Evolutionary conservation across 768 basidiomycete species (phyloP), one percentile per base, ranked within the genome.

Genomic region (Macrocybe gigantea): DNA sequence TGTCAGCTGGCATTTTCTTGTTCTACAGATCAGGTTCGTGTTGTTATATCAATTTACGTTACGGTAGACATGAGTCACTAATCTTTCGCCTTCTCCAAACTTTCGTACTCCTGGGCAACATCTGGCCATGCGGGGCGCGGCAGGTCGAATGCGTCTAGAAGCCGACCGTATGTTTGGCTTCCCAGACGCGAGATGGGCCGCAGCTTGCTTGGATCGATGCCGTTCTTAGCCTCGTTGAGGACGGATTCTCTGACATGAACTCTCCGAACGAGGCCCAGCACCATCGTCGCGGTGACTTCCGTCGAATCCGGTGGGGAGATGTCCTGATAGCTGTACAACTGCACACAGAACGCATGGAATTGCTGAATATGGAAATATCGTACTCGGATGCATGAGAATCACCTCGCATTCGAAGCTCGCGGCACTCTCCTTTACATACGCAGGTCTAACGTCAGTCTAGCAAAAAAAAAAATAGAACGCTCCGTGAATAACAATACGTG

Each of bases 341-440:
- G 45, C 38, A 51, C 51, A 43, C 45, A 31, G 22, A 22, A 22
- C 22, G 4, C 22, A 22, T 22, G 22, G 22, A 22, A 43, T 45
- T 56, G 32, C 36, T 34, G 13, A 53, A 43, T 45, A 44, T 35
- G 41, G 46, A 35, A 44, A 39, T 2, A 12, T 9, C 15, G 31
- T 41, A 47, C n/a, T 47, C 38, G 37, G 41, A 22, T 33, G 49
- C 35, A 54, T 37, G 53, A 22, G 22, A 22, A 22, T 36, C 57
- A 79, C 79, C 69, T 77, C 72, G 66, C 83, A 83, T 66, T 83
- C 83, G 54, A 84, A 65, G 46, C 73, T 72, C 32, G 82, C 69
- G 10, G 77, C 72, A 58, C 80, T 81, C 60, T 83, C 80, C 53
- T 65, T 66, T 13, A 82, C 80, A 51, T 75, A 66, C 12, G 77